Evolutionary conservation across 2,329 filamentous ascomycete genomes (phyloP).

Genomic region (Cladosporium sphaerospermum): DNA sequence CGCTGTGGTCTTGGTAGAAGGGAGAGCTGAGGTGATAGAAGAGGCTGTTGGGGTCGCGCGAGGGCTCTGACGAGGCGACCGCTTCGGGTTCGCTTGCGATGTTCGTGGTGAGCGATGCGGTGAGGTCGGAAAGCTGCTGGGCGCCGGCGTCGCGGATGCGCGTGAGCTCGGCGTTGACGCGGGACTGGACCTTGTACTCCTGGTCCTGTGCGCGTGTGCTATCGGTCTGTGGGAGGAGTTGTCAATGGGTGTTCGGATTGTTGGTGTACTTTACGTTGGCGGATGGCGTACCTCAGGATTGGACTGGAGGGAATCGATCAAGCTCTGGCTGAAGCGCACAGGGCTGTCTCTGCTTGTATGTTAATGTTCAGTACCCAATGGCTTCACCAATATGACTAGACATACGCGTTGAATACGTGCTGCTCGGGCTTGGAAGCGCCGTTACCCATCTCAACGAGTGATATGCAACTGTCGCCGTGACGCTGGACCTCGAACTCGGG

Average conservation of each 20-base stretch:
- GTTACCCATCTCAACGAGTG: conserved; percentile 48
- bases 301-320: conserved; percentile 75
- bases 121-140: conserved; percentile 61
- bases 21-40: conserved; percentile 28
- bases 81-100: conserved; percentile 24
- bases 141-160: conserved; percentile 67
- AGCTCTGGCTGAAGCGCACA: conserved; percentile 68
- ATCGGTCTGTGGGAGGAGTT: conserved; percentile 60
- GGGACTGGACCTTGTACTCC: conserved; percentile 82
- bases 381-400: conserved; percentile 9
- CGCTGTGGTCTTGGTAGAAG: conserved; percentile 33
- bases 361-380: conserved; percentile 12
- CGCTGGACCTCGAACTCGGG: conserved; percentile 8
- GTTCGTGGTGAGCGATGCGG: conserved; percentile 45
- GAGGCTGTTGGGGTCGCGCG: conserved; percentile 23
- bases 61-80: conserved; percentile 8
- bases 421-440: conserved; percentile 57
- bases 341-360: conserved; percentile 48
- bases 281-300: conserved; percentile 67
- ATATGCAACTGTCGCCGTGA: conserved; percentile 6
- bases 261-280: background rate
- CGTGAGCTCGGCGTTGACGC: conserved; percentile 78
- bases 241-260: background rate
- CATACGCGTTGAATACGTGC: conserved; percentile 58
- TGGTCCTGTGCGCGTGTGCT: conserved; percentile 73